phyloP scores from a whole-genome alignment of 139 green algal species.

The Nannochloris sp. region DNA sequence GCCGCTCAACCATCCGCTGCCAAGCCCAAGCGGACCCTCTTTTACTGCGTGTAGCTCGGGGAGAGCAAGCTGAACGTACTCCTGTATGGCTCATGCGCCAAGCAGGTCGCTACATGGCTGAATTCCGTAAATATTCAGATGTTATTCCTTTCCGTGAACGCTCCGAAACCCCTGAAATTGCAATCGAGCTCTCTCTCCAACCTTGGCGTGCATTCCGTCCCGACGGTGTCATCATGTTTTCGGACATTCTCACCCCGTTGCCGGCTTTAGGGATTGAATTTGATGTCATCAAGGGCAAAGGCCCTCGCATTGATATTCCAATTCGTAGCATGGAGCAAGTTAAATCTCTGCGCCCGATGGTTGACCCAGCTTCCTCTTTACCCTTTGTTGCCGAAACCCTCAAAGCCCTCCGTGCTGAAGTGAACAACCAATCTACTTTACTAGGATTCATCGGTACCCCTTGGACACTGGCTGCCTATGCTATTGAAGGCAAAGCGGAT shows the following conservation, averaged over 20 bases:
- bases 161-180: slow-evolving; percentile 93
- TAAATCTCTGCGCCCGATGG: slow-evolving; percentile 43
- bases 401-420: slow-evolving; percentile 57
- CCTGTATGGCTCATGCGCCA: slow-evolving; percentile 99
- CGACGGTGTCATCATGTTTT: slow-evolving; percentile 99
- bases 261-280: slow-evolving; percentile 96
- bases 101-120: slow-evolving; percentile 97
- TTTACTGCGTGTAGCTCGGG: slow-evolving; percentile 76
- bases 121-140: slow-evolving; percentile 91
- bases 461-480: slow-evolving; percentile 96
- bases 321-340: slow-evolving; percentile 61
- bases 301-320: slow-evolving; percentile 71
- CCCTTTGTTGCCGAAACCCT: slow-evolving; percentile 88
- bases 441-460: slow-evolving; percentile 96
- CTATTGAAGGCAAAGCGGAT: slow-evolving; percentile 85
- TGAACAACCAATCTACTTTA: slow-evolving; percentile 65
- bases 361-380: slow-evolving; percentile 67
- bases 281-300: slow-evolving; percentile 94
- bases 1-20: too few relatives aligned
- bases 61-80: slow-evolving; percentile 86
- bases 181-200: slow-evolving; percentile 92
- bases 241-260: slow-evolving; percentile 96
- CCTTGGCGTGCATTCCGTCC: slow-evolving; percentile 87
- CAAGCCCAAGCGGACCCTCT: slow-evolving; percentile 64
- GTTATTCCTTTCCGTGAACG: slow-evolving; percentile 87